A percentile compares a stretch with the other conserved stretches of the same genome.
phyloP scores from a whole-genome alignment of 164 flowering plant genomes.

The Amborella trichopoda region DNA sequence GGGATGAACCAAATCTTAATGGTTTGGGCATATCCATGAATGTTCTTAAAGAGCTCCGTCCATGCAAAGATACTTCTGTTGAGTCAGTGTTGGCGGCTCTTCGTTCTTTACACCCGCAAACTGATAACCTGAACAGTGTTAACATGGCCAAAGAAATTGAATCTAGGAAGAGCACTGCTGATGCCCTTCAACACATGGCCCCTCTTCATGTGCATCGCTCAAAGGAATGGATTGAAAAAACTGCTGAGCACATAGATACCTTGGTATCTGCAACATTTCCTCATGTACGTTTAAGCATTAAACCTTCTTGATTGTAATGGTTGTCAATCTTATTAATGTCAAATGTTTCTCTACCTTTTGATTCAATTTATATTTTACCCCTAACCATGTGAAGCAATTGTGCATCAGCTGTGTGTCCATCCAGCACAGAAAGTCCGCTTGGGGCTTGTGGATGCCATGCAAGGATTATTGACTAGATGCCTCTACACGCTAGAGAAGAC shows the following conservation, averaged over 20 bases:
- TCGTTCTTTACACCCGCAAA: slow-evolving; percentile 31
- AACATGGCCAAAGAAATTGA: slow-evolving; percentile 12
- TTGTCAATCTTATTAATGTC: too few relatives aligned
- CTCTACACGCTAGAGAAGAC: slow-evolving; percentile 42
- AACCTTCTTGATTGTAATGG: not conserved
- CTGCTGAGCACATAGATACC: slow-evolving; percentile 58
- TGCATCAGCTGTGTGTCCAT: slow-evolving; percentile 63
- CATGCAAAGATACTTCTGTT: slow-evolving; percentile 18
- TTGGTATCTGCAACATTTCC: slow-evolving; percentile 65
- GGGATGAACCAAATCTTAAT: slow-evolving; percentile 46
- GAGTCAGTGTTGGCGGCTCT: slow-evolving; percentile 52
- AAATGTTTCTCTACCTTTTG: too few relatives aligned
- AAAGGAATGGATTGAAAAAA: slow-evolving; percentile 67
- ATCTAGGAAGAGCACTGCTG: slow-evolving; percentile 9
- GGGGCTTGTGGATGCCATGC: slow-evolving; percentile 53
- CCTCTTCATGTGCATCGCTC: slow-evolving; percentile 62
- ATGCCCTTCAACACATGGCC: slow-evolving; percentile 10
- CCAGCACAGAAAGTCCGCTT: slow-evolving; percentile 53
- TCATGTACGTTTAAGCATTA: slow-evolving; percentile 54
- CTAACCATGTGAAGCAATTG: not conserved
- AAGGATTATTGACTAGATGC: slow-evolving; percentile 52
- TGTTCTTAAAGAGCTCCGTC: slow-evolving; percentile 7
- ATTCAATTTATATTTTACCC: not conserved
- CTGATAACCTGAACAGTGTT: not conserved
- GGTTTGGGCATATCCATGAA: slow-evolving; percentile 16